Evolutionary conservation across 2,329 filamentous ascomycete genomes (phyloP).

Genomic region (Fusarium armeniacum): DNA sequence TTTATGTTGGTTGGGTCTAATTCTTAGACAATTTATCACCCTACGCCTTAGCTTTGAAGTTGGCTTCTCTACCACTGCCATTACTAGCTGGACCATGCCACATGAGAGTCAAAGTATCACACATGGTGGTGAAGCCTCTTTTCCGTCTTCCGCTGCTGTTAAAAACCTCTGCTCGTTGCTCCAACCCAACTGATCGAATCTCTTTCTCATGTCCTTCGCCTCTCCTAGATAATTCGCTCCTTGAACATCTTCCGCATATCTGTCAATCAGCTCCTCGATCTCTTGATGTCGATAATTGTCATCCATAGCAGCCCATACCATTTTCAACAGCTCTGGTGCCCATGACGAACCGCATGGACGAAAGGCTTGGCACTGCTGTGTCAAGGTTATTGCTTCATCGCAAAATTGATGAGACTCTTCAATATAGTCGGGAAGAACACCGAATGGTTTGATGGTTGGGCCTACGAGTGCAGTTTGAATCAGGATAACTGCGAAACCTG

Average conservation of each 20-base stretch:
- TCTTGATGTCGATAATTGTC: constrained; percentile 29
- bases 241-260: constrained; percentile 19
- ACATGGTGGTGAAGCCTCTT: constrained; percentile 1
- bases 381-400: constrained; percentile 16
- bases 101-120: constrained; percentile 15
- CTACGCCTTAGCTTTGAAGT: too few species aligned
- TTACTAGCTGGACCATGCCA: too few species aligned
- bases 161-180: constrained; percentile 1
- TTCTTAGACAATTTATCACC: background rate
- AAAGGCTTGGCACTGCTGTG: constrained; percentile 9
- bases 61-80: too few species aligned
- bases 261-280: constrained; percentile 17
- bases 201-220: constrained; percentile 9
- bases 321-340: constrained; percentile 29
- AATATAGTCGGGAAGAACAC: background rate
- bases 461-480: constrained; percentile 15
- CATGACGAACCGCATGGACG: constrained; percentile 26
- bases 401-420: constrained; percentile 1
- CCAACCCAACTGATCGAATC: constrained; percentile 18
- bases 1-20: background rate
- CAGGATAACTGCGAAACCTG: constrained; percentile 16
- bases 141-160: background rate
- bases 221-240: constrained; percentile 22
- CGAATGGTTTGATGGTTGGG: constrained; percentile 15
- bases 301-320: constrained; percentile 19